Conservation (phyloP, 345 rosid species). For the Bruguiera gymnorhiza region DNA sequence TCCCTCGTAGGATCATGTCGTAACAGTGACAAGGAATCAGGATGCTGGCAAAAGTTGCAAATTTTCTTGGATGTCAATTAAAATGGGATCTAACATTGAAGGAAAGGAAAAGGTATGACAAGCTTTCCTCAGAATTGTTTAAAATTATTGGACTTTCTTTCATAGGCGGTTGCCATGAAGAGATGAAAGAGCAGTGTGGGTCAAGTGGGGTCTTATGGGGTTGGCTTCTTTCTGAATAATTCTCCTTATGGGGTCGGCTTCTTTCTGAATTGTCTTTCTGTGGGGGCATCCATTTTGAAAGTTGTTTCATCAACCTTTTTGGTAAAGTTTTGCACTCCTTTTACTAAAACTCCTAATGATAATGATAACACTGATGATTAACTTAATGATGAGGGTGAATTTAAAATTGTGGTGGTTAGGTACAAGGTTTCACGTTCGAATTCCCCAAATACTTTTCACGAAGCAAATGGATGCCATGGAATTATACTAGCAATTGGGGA, state of each 20-base stretch:
- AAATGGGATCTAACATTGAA: slow-evolving; percentile 15
- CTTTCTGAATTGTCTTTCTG: slow-evolving; percentile 8
- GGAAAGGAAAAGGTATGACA: slow-evolving; percentile 7
- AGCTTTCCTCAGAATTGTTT: slow-evolving; percentile 29
- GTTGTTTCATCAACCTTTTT: slow-evolving; percentile 8
- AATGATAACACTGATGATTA: no score
- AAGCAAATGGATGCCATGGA: no score
- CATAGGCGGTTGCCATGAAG: slow-evolving; percentile 45
- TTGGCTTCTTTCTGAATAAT: slow-evolving; percentile 9
- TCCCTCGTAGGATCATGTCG: slow-evolving; percentile 25
- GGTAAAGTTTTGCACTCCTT: no score
- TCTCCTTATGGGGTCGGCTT: slow-evolving; percentile 1
- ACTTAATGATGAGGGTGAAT: no score
- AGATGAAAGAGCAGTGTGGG: slow-evolving; percentile 42
- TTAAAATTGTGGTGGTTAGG: no score
- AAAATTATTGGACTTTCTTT: slow-evolving; percentile 41
- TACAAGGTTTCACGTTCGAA: no score
- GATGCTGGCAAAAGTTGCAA: slow-evolving; percentile 25
- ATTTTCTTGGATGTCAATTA: slow-evolving; percentile 13
- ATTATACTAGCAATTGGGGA: no score
- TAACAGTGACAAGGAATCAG: slow-evolving; percentile 26
- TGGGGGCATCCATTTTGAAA: neutral
- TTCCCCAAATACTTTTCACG: no score
- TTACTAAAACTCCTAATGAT: no score
- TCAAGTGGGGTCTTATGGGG: slow-evolving; percentile 29